phyloP scores from a whole-genome alignment of 2,329 filamentous ascomycete species.

The Monascus ruber region DNA sequence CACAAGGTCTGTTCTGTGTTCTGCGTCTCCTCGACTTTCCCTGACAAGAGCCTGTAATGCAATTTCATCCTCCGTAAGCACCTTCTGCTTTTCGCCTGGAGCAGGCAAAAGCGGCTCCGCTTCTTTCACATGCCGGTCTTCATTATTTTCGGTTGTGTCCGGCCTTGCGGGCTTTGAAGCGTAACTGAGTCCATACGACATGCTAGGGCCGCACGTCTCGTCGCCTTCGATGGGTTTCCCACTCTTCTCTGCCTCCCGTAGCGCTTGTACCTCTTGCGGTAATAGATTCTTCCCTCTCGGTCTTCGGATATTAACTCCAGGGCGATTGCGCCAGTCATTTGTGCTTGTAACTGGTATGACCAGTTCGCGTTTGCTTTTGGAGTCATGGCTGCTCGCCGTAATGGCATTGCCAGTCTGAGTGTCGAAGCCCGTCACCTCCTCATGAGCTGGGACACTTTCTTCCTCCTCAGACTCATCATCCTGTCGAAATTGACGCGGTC shows the following conservation, averaged over 20 bases:
- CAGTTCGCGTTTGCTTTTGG: conserved; percentile 46
- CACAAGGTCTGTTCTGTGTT: conserved; percentile 38
- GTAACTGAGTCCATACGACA: conserved; percentile 45
- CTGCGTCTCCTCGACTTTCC: conserved; percentile 34
- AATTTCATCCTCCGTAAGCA: conserved; percentile 47
- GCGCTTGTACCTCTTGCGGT: conserved; percentile 44
- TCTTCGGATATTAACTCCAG: conserved; percentile 41
- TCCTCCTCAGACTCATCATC: conserved; percentile 47
- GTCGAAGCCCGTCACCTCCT: conserved; percentile 47
- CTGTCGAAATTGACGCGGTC: conserved; percentile 20
- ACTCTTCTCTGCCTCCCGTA: conserved; percentile 31
- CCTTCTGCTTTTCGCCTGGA: conserved; percentile 13
- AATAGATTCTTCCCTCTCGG: conserved; percentile 45
- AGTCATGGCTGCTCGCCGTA: conserved; percentile 22
- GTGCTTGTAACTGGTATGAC: conserved; percentile 69
- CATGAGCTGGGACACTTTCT: conserved; percentile 19
- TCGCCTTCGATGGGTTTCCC: conserved; percentile 19
- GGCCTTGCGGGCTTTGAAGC: conserved; percentile 17
- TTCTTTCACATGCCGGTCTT: conserved; percentile 20
- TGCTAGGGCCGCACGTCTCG: conserved; percentile 41
- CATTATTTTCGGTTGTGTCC: conserved; percentile 8
- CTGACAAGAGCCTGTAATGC: conserved; percentile 58
- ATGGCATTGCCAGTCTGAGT: conserved; percentile 29
- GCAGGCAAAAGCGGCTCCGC: conserved; percentile 3
- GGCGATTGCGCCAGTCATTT: conserved; percentile 58